A percentile compares a stretch with the other conserved stretches of the same genome.
Evolutionary conservation across 495 filamentous ascomycete genomes (phyloP).

Genomic region (Lasiosphaeria ovina): DNA sequence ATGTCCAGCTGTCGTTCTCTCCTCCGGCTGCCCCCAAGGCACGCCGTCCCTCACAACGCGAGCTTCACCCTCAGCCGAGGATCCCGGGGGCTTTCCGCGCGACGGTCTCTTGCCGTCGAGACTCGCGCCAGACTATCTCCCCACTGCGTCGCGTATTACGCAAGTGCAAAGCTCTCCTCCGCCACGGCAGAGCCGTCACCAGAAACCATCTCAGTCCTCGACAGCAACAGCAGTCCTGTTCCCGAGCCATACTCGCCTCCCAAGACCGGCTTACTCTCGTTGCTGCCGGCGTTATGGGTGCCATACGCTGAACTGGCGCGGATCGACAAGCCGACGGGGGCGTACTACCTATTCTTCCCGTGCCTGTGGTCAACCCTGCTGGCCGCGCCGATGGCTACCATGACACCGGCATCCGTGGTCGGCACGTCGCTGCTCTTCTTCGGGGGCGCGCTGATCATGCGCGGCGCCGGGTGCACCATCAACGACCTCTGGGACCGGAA

Average conservation of each 20-base stretch:
- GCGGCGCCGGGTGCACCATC: constrained; percentile 95
- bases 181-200: constrained; percentile 5
- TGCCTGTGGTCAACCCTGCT: constrained; percentile 86
- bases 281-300: constrained; percentile 70
- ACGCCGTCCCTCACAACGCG: constrained; percentile 14
- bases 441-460: constrained; percentile 87
- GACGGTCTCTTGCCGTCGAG: constrained; percentile 16
- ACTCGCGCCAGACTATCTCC: constrained; percentile 7
- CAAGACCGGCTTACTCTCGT: constrained; percentile 71
- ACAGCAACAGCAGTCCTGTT: constrained; percentile 8
- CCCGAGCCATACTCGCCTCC: constrained; percentile 60
- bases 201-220: background rate
- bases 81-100: constrained; percentile 9
- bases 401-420: constrained; percentile 52
- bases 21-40: constrained; percentile 15
- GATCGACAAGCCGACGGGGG: constrained; percentile 91
- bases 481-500: constrained; percentile 97
- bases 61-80: background rate
- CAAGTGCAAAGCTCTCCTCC: constrained; percentile 24
- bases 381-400: constrained; percentile 56
- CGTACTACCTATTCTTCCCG: constrained; percentile 94
- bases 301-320: constrained; percentile 93
- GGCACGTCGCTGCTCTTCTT: constrained; percentile 77
- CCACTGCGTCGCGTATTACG: constrained; percentile 22
- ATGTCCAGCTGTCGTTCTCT: constrained; percentile 20